Evolutionary conservation across 345 rosid species (phyloP).

Genomic region (Bretschneidera sinensis): DNA sequence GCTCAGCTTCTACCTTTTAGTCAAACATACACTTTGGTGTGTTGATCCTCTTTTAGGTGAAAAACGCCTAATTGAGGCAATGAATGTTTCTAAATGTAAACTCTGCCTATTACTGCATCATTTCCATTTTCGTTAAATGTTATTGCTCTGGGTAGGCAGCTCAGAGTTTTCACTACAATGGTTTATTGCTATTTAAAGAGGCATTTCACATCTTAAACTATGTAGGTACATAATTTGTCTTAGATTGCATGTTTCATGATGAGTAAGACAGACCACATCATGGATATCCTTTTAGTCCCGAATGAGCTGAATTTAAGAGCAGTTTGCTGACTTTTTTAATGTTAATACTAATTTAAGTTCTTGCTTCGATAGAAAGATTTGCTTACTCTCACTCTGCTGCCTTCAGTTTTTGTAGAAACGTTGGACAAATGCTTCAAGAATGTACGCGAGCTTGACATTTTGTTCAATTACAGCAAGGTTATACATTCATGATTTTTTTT

Average conservation of each 20-base stretch:
- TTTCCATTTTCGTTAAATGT: too few species aligned
- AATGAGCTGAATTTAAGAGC: not conserved
- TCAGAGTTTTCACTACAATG: too few species aligned
- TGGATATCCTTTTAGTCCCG: not conserved
- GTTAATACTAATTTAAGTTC: not conserved
- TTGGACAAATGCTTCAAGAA: slow-evolving; percentile 97
- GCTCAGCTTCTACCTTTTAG: too few species aligned
- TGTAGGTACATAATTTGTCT: too few species aligned
- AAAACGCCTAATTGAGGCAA: not conserved
- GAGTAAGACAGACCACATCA: not conserved
- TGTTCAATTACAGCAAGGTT: slow-evolving; percentile 90
- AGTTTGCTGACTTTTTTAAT: not conserved
- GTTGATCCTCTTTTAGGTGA: too few species aligned
- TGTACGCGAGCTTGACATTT: slow-evolving; percentile 87
- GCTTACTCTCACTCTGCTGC: not conserved
- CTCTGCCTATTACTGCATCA: too few species aligned
- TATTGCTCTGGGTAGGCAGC: too few species aligned
- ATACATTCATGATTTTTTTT: too few species aligned
- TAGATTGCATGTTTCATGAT: not conserved
- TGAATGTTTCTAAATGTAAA: not conserved
- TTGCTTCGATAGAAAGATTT: too few species aligned
- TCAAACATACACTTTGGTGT: too few species aligned
- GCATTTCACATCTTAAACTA: too few species aligned
- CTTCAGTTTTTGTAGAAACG: slow-evolving; percentile 90
- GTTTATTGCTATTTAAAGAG: too few species aligned